Evolutionary conservation across 73 alveolate genomes (phyloP), one percentile per base, ranked within the genome.

Genomic region (Halteria grandinella): DNA sequence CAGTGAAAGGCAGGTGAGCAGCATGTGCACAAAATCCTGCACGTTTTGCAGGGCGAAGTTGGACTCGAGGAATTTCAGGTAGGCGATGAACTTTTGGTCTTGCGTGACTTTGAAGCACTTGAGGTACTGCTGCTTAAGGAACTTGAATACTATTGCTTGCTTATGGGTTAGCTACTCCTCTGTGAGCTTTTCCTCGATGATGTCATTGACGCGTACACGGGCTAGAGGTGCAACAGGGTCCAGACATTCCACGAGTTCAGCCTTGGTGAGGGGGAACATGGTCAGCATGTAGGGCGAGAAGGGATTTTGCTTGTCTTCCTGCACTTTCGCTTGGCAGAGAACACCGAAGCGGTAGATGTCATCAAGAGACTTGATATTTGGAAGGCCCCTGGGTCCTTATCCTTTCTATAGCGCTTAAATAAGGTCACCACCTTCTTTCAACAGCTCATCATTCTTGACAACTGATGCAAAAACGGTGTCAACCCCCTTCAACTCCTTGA

Each of bases 301-400:
- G 0, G 76, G 72, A 43, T 64, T 72, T 33, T 58, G 21, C 31
- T 55, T 73, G 39, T 77, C 69, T 33, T 66, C 81, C 33, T 78
- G 66, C 37, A 78, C 78, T 29, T 59, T 50, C 0, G 87, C 86
- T 12, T 63, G 78, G 63, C 93, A 85, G 39, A 77, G 44, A 1
- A 87, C 86, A 23, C 93, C 93, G 17, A 47, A 21, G 0, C 40
- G 32, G 63, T 48, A 85, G 10, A 85, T 74, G 28, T 85, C 85
- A 27, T 62, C 75, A 11, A 85, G 1, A 7, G 71, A 34, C 27
- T 29, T 44, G 24, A 76, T 62, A 12, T 59, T 7, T n/a, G 88
- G 88, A 20, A 76, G 27, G 20, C n/a, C n/a, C n/a, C n/a, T n/a
- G n/a, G n/a, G n/a, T n/a, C n/a, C n/a, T n/a, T n/a, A n/a, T n/a